Percentiles rank a stretch among this genome's conserved stretches.
Evolutionary conservation across 179 eudicot genomes (phyloP).

Genomic region (Vitellaria paradoxa): DNA sequence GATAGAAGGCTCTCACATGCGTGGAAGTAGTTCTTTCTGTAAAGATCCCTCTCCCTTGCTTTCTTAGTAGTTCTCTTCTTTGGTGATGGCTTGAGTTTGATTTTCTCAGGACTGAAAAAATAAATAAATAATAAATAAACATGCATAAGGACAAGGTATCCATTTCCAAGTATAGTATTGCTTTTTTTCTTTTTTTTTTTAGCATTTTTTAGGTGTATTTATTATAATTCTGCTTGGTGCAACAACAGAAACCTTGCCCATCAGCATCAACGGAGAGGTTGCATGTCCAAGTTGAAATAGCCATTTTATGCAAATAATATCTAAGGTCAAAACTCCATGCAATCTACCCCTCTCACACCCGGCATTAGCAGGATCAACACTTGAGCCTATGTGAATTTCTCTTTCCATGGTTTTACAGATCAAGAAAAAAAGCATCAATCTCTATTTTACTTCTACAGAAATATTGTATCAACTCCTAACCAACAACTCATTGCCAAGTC

Average conservation of each 20-base stretch:
- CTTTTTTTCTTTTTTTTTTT: no score
- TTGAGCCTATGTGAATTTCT: not conserved
- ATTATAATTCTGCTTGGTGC: no score
- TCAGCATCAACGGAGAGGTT: no score
- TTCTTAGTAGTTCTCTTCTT: conserved; percentile 38
- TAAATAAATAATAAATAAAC: not conserved
- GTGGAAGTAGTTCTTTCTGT: conserved; percentile 48
- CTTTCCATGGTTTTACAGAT: not conserved
- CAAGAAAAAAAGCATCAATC: not conserved
- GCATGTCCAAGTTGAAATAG: no score
- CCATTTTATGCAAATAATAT: no score
- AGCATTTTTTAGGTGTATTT: no score
- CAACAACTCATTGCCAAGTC: not conserved
- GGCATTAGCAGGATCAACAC: no score
- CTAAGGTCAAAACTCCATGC: no score
- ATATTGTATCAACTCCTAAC: not conserved
- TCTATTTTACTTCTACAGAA: not conserved
- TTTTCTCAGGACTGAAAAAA: conserved; percentile 38
- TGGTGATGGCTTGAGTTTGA: conserved; percentile 24
- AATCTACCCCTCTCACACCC: no score
- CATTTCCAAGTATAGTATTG: not conserved
- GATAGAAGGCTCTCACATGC: conserved; percentile 75
- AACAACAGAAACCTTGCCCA: no score
- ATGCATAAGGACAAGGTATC: not conserved
- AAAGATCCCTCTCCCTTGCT: conserved; percentile 36